Conservation (phyloP, 805 yeast species). For the Candida sonorensis region DNA sequence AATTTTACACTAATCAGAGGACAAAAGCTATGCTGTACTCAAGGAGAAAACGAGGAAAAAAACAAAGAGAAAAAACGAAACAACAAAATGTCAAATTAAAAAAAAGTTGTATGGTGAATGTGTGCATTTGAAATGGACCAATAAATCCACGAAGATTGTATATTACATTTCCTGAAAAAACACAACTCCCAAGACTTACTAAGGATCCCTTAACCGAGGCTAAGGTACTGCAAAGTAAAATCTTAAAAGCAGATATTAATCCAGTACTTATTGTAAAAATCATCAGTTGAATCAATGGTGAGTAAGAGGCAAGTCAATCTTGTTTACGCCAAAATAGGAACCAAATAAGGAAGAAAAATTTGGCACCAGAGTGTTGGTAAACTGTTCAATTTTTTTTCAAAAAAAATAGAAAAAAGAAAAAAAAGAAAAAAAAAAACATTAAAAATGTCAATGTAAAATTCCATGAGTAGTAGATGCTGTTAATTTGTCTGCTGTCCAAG, state of each 20-base stretch:
- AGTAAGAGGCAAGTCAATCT: slow-evolving; percentile 64
- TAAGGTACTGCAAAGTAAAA: slow-evolving; percentile 7
- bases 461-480: neutral
- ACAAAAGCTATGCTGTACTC: too few species aligned
- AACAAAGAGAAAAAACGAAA: too few species aligned
- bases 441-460: too few species aligned
- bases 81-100: neutral
- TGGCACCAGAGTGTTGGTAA: slow-evolving; percentile 94
- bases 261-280: slow-evolving; percentile 3
- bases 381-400: slow-evolving; percentile 33
- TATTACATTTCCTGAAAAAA: slow-evolving; percentile 2
- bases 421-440: too few species aligned
- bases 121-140: slow-evolving; percentile 68
- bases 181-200: neutral
- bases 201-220: slow-evolving; percentile 13
- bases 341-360: slow-evolving; percentile 50
- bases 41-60: too few species aligned
- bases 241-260: neutral
- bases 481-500: neutral
- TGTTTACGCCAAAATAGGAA: slow-evolving; percentile 91
- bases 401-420: neutral
- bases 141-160: slow-evolving; percentile 33
- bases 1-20: too few species aligned
- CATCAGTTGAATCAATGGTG: slow-evolving; percentile 41
- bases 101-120: slow-evolving; percentile 23